Conservation (phyloP, 768 basidiomycete species). For the Suillus alpinus region DNA sequence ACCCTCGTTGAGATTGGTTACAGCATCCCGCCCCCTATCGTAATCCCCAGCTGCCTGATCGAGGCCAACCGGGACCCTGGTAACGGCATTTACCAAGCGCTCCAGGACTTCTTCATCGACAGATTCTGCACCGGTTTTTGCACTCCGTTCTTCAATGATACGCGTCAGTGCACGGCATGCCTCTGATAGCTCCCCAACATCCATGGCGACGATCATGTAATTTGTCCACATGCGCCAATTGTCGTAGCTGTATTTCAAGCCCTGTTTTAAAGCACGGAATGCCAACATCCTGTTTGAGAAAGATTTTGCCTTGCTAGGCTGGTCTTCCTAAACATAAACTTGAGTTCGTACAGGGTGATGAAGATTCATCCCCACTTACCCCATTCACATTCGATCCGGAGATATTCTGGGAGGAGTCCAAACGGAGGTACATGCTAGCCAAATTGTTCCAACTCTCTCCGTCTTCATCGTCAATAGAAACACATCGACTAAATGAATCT, state of each 20-base stretch:
- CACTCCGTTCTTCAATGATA: conserved; percentile 59
- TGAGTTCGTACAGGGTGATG: conserved; percentile 14
- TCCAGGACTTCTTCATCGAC: conserved; percentile 90
- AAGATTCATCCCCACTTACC: conserved; percentile 11
- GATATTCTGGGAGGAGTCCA: conserved; percentile 47
- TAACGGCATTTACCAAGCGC: conserved; percentile 84
- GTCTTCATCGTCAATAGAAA: conserved; percentile 92
- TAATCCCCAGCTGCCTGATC: conserved; percentile 32
- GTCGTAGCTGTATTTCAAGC: conserved; percentile 78
- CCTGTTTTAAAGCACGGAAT: conserved; percentile 89
- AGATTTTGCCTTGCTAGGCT: conserved; percentile 37
- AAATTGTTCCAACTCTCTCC: conserved; percentile 98
- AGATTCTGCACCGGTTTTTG: conserved; percentile 46
- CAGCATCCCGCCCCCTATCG: conserved; percentile 19
- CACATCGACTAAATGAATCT: conserved; percentile 82
- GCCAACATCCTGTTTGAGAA: conserved; percentile 83
- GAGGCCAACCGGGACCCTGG: conserved; percentile 44
- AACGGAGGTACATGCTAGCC: conserved; percentile 88
- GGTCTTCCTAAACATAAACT: conserved; percentile 23
- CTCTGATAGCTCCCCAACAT: conserved; percentile 90
- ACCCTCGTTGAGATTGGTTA: conserved; percentile 57
- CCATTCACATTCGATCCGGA: conserved; percentile 30
- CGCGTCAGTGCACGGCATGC: conserved; percentile 80
- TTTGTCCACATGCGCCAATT: conserved; percentile 99
- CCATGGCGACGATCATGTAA: conserved; percentile 91